Conservation (phyloP, 2,329 filamentous ascomycete species). For the Lomentospora prolificans region DNA sequence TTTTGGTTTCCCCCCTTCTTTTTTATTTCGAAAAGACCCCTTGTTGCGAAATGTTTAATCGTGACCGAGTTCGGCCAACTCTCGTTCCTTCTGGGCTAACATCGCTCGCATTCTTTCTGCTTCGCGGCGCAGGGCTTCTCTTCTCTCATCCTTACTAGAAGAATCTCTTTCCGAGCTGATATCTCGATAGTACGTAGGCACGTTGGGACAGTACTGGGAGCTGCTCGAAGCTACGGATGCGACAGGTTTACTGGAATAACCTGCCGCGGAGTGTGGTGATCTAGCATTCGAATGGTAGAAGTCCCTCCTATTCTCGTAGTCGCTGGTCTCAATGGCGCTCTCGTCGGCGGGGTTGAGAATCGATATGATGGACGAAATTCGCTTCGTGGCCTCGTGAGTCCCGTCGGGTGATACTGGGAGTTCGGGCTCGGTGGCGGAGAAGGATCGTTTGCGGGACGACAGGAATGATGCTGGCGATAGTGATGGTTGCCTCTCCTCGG, state of each 20-base stretch:
- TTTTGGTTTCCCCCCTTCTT: not conserved
- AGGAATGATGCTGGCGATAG: conserved; percentile 52
- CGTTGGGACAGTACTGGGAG: conserved; percentile 11
- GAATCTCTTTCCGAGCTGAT: conserved; percentile 9
- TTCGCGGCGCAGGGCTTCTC: conserved; percentile 59
- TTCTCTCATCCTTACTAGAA: conserved; percentile 45
- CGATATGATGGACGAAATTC: conserved; percentile 66
- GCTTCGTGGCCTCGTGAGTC: conserved; percentile 43
- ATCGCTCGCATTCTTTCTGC: conserved; percentile 67
- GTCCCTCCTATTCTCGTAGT: conserved; percentile 3
- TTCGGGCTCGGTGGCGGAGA: conserved; percentile 50
- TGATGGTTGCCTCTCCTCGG: conserved; percentile 43
- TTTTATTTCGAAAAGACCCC: not conserved
- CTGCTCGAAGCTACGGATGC: conserved; percentile 8
- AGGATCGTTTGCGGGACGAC: conserved; percentile 56
- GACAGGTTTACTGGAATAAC: conserved; percentile 9
- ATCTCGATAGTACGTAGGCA: conserved; percentile 3
- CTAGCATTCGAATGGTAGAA: not conserved
- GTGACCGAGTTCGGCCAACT: conserved; percentile 42
- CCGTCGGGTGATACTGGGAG: conserved; percentile 23
- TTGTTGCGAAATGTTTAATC: not conserved
- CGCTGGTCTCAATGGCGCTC: not conserved
- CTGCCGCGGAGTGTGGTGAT: conserved; percentile 12
- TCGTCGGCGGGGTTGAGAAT: conserved; percentile 52
- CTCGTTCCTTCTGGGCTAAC: conserved; percentile 63